A percentile compares a stretch with the other conserved stretches of the same genome.
Evolutionary conservation across 2,329 filamentous ascomycete species (phyloP).

Genomic region (Xylaria sp.): DNA sequence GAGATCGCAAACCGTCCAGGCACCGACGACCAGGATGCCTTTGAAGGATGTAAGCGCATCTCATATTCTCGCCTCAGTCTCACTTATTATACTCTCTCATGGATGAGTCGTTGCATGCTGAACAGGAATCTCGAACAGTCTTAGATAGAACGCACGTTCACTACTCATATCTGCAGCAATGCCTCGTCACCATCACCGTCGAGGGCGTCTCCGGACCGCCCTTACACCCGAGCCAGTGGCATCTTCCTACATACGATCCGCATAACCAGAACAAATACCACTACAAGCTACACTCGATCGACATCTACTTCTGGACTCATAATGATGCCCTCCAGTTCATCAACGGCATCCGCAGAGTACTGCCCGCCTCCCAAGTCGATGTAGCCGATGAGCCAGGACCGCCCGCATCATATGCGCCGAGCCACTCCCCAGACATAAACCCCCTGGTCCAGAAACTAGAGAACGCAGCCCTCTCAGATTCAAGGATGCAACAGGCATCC

Average conservation of each 20-base stretch:
- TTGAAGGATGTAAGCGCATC: slow-evolving; percentile 61
- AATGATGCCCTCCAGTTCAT: slow-evolving; percentile 67
- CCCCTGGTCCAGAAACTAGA: slow-evolving; percentile 70
- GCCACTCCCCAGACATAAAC: slow-evolving; percentile 47
- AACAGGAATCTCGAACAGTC: slow-evolving; percentile 40
- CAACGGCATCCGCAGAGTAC: slow-evolving; percentile 59
- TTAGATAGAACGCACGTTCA: slow-evolving; percentile 59
- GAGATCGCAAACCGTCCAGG: slow-evolving; percentile 73
- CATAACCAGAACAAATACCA: slow-evolving; percentile 72
- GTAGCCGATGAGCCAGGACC: slow-evolving; percentile 59
- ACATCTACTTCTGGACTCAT: slow-evolving; percentile 75
- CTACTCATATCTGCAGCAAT: slow-evolving; percentile 71
- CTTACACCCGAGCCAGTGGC: slow-evolving; percentile 58
- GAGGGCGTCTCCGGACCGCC: slow-evolving; percentile 41
- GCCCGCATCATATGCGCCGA: slow-evolving; percentile 36
- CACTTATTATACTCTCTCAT: not conserved
- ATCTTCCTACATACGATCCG: slow-evolving; percentile 66
- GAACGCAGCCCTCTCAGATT: slow-evolving; percentile 60
- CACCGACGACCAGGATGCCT: slow-evolving; percentile 71
- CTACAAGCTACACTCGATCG: slow-evolving; percentile 69
- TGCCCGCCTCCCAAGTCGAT: slow-evolving; percentile 56
- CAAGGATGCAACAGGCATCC: slow-evolving; percentile 36
- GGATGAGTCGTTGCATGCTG: not conserved
- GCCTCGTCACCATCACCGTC: slow-evolving; percentile 62
- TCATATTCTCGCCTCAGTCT: not conserved